Evolutionary conservation across 1,284 basidiomycete species (phyloP), one percentile per base, ranked within the genome.

Genomic region (Sanghuangporus weigelae): DNA sequence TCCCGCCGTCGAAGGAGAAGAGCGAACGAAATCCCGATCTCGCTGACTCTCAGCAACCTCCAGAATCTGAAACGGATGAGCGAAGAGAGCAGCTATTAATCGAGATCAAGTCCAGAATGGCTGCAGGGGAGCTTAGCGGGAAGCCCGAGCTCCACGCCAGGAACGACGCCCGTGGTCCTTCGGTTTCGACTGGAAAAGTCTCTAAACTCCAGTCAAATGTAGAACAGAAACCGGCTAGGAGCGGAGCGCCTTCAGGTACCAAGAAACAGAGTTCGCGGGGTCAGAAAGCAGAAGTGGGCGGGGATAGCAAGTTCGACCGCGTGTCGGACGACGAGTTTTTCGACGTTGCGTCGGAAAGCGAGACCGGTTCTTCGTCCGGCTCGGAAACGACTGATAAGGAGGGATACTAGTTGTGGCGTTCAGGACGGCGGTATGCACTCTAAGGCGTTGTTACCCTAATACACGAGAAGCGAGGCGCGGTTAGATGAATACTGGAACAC

Each of bases 31-130:
- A 62, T 39, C 55, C 39, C 39, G 60, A 62, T 57, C 36, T 35
- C 19, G 31, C 39, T 42, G 60, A 57, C 4, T 16, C 60, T 12
- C 62, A 69, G 55, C 63, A 58, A 63, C 65, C 36, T 54, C 68
- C 7, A 42, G 63, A 49, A 64, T 69, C 72, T 48, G 70, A 73
- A 58, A 77, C 83, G 2, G 77, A 84, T 57, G 70, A 75, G 39
- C 77, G 81, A 53, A 79, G 91, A n/a, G 81, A 86, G 57, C 84
- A 86, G 69, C 72, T 93, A 35, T 81, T 88, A 21, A 72, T 73
- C 51, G 83, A 81, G 81, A 84, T 92, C 58, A 78, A 79, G 50
- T 74, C 76, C 60, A 79, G 81, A 66, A 95, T 95, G 92, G 74
- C 79, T 50, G 74, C 72, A 0, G 86, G 87, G 0, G 82, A 85